These are phyloP conservation scores for Teunomyces gatunensis DNA, from an alignment of 805 yeast genomes.

Conservation along the genomic window DNA sequence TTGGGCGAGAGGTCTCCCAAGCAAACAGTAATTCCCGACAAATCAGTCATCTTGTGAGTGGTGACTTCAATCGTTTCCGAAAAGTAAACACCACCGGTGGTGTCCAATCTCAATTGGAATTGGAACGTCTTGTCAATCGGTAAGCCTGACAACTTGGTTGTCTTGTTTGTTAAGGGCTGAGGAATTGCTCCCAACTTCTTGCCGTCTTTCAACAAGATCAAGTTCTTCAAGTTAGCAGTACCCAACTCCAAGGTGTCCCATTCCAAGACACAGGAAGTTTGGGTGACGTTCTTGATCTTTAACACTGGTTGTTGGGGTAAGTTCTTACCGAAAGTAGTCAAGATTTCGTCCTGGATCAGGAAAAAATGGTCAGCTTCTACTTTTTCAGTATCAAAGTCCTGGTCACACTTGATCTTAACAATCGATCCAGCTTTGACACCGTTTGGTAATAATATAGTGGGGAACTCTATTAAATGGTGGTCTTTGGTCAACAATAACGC, in stretches of 20 bases:
- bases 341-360: constrained; percentile 68
- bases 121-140: constrained; percentile 80
- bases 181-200: constrained; percentile 79
- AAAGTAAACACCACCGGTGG: constrained; percentile 83
- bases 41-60: constrained; percentile 95
- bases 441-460: constrained; percentile 88
- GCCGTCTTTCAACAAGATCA: constrained; percentile 74
- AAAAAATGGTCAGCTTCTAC: constrained; percentile 59
- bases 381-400: constrained; percentile 65
- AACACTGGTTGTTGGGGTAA: constrained; percentile 72
- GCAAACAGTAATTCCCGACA: constrained; percentile 89
- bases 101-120: constrained; percentile 76
- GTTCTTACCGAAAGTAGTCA: constrained; percentile 66
- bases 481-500: constrained; percentile 87
- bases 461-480: constrained; percentile 94
- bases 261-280: constrained; percentile 89
- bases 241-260: constrained; percentile 90
- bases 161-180: constrained; percentile 70
- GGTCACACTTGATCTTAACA: constrained; percentile 79
- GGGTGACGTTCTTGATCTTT: constrained; percentile 75
- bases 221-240: constrained; percentile 71
- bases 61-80: constrained; percentile 67
- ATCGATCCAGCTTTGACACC: constrained; percentile 92
- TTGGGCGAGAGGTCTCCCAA: constrained; percentile 71
- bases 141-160: constrained; percentile 87